Percentiles rank a stretch among this genome's conserved stretches.
Conservation (phyloP, 176 grass and related monocot species). For the Avena eriantha region DNA sequence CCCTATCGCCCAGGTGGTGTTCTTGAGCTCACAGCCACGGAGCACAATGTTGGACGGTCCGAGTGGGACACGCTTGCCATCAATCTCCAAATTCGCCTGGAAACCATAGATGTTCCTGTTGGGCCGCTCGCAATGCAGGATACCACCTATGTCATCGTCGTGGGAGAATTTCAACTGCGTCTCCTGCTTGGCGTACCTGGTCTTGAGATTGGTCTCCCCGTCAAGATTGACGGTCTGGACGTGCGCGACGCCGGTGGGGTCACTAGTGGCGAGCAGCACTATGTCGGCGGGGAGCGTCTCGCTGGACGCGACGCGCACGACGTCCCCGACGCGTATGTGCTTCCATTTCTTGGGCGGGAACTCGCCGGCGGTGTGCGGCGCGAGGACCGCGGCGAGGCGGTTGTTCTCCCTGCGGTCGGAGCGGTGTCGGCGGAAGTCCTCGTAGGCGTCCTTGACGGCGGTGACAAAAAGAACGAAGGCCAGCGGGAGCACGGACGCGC, state of each 20-base stretch:
- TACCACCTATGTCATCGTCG: conserved; percentile 21
- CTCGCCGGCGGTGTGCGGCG: conserved; percentile 35
- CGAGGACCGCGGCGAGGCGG: conserved; percentile 57
- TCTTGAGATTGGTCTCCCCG: conserved; percentile 90
- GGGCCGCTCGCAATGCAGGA: conserved; percentile 65
- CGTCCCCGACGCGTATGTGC: conserved; percentile 75
- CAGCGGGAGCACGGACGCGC: conserved; percentile 70
- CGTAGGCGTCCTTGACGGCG: conserved; percentile 93
- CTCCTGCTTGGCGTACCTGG: conserved; percentile 82
- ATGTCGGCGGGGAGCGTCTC: conserved; percentile 80
- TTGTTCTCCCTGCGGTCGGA: conserved; percentile 81
- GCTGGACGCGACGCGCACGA: conserved; percentile 59
- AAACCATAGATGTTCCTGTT: conserved; percentile 86
- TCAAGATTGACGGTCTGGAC: conserved; percentile 96
- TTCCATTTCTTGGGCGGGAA: conserved; percentile 73
- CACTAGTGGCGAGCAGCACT: conserved; percentile 74
- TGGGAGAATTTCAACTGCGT: conserved; percentile 56
- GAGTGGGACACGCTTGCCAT: conserved; percentile 55
- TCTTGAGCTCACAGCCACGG: conserved; percentile 89
- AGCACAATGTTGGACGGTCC: conserved; percentile 84
- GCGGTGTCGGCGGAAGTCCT: conserved; percentile 84
- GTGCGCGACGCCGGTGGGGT: conserved; percentile 75
- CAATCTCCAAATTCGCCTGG: conserved; percentile 72
- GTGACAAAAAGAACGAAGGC: conserved; percentile 84
- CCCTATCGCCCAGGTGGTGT: conserved; percentile 80